Evolutionary conservation across 176 grass and related monocot genomes (phyloP).

Genomic region (Raddia guianensis): DNA sequence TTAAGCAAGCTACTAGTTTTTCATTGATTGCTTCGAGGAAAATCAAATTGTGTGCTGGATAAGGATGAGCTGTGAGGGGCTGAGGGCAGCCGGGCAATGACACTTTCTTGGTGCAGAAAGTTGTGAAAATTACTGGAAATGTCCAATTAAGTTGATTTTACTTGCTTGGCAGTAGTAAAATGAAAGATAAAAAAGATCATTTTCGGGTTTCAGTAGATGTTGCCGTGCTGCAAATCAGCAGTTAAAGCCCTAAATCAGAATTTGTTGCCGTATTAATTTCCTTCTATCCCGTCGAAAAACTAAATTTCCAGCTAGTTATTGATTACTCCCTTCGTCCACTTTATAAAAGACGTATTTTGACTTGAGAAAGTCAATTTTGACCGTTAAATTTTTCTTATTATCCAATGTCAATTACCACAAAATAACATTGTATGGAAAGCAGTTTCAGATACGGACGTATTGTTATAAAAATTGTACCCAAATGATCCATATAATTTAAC

Average conservation of each 20-base stretch:
- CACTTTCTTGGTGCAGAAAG: not conserved
- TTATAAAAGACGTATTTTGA: too few relatives aligned
- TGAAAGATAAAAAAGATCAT: not conserved
- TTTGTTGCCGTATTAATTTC: not conserved
- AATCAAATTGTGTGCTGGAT: not conserved
- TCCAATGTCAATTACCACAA: too few relatives aligned
- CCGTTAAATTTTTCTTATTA: too few relatives aligned
- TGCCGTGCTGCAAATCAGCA: not conserved
- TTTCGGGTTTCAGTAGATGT: not conserved
- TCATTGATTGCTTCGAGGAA: conserved; percentile 22
- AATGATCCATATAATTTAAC: too few relatives aligned
- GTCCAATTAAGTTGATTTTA: conserved; percentile 25
- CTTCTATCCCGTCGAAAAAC: not conserved
- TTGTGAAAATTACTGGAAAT: not conserved
- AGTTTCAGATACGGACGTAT: too few relatives aligned
- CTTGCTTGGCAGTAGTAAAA: not conserved
- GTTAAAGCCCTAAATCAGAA: conserved; percentile 2
- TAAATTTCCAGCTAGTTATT: conserved; percentile 2
- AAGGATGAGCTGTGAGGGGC: not conserved
- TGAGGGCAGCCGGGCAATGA: not conserved
- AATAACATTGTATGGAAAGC: too few relatives aligned
- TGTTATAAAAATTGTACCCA: too few relatives aligned
- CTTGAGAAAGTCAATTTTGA: too few relatives aligned
- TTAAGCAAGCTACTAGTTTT: not conserved
- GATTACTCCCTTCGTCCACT: not conserved